Evolutionary conservation across 441 rosid species (phyloP), one percentile per base, ranked within the genome.

Genomic region (Syzygium syzygioides): DNA sequence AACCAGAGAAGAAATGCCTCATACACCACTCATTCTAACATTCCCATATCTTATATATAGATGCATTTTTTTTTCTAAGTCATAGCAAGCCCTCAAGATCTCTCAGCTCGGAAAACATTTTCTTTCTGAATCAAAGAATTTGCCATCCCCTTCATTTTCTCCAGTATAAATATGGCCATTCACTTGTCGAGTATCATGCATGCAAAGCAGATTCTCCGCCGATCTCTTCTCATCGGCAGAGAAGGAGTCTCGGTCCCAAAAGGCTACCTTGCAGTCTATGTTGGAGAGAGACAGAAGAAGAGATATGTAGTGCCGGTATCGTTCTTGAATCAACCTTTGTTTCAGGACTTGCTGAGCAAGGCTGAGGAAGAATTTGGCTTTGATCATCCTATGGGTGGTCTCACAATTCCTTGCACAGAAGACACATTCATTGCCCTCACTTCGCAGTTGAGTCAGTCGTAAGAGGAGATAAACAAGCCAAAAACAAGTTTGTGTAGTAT

Each of bases 191-290:
- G 52, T 28, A 59, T 89, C 34, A 52, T 87, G 66, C 86, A 86
- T 55, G 76, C 91, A 48, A 92, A 90, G 79, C 87, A 86, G 26
- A 59, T 88, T 37, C 66, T 94, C 3, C 34, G 60, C 23, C 87
- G 54, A 4, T 87, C 91, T 13, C 71, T 88, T 64, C 86, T 60
- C 26, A 60, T 76, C 7, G 55, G 71, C 26, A 84, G 86, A 86
- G 87, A 86, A 88, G 68, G 25, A 34, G 79, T 89, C 76, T 53
- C 90, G 34, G 80, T 87, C 34, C 92, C 86, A 37, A 91, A 88
- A 86, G 91, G 92, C 26, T 50, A 86, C 55, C 50, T 91, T 54
- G 90, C 89, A 84, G 91, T 89, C 13, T 91, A 91, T 32, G 87
- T 89, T 32, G 91, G 90, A 50, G 87, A 89, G 87, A 83, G 59